Percentiles rank a stretch among this genome's conserved stretches.
phyloP scores from a whole-genome alignment of 345 rosid genomes.

The Arabidopsis arenosa region DNA sequence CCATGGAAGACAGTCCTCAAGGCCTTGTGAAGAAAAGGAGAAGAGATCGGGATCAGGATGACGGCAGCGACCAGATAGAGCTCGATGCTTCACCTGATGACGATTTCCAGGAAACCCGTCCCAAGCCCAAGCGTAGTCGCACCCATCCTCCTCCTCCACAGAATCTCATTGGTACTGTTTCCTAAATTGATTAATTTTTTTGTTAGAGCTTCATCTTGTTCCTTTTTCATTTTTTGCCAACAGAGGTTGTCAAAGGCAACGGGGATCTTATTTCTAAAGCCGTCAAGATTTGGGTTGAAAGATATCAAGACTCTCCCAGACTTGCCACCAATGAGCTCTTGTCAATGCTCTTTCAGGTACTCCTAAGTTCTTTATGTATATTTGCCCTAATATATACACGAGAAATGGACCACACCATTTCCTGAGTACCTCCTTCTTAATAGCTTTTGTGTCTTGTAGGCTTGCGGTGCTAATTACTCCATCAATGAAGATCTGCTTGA shows the following conservation, averaged over 20 bases:
- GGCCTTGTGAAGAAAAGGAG: constrained; percentile 58
- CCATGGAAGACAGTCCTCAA: background rate
- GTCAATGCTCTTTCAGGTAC: constrained; percentile 88
- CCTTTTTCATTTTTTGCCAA: constrained; percentile 22
- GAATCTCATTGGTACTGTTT: constrained; percentile 69
- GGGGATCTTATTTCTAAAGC: constrained; percentile 69
- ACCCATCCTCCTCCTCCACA: constrained; percentile 43
- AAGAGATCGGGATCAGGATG: constrained; percentile 49
- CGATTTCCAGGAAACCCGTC: constrained; percentile 71
- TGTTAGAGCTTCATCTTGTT: background rate
- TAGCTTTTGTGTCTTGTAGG: constrained; percentile 51
- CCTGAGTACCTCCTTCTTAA: too few relatives aligned
- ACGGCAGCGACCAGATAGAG: constrained; percentile 42
- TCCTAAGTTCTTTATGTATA: background rate
- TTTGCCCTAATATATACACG: too few relatives aligned
- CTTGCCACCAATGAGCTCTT: constrained; percentile 81
- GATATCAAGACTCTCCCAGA: constrained; percentile 73
- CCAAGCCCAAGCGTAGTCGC: constrained; percentile 73
- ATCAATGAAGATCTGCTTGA: constrained; percentile 75
- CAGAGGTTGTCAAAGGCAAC: constrained; percentile 81
- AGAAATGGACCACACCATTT: too few relatives aligned
- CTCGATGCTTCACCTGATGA: too few relatives aligned
- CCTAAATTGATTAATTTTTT: background rate
- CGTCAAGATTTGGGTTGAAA: constrained; percentile 85
- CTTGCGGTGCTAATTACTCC: constrained; percentile 87